Evolutionary conservation across 2,329 filamentous ascomycete genomes (phyloP).

Genomic region (Aspergillus ibericus): DNA sequence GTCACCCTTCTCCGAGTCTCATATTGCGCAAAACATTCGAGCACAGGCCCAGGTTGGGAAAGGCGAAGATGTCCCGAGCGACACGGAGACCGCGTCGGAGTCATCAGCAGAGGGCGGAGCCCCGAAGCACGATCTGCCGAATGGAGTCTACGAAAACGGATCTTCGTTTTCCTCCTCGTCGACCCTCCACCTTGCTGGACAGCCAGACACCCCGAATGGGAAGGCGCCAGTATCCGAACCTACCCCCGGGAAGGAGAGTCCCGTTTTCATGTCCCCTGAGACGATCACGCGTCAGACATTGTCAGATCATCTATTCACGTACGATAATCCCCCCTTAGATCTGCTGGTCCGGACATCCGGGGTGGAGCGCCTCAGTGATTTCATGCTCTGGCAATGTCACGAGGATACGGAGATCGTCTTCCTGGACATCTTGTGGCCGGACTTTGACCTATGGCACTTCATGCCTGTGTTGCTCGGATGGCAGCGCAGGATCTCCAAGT

Average conservation of each 20-base stretch:
- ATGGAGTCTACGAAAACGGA: conserved; percentile 34
- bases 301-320: conserved; percentile 83
- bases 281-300: conserved; percentile 81
- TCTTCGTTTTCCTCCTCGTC: conserved; percentile 46
- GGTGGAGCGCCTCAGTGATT: conserved; percentile 89
- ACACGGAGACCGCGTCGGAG: conserved; percentile 45
- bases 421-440: conserved; percentile 88
- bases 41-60: conserved; percentile 54
- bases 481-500: conserved; percentile 67
- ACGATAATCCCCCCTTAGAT: conserved; percentile 81
- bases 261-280: conserved; percentile 71
- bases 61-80: conserved; percentile 46
- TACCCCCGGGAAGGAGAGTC: conserved; percentile 24
- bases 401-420: conserved; percentile 91
- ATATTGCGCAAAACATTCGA: conserved; percentile 83
- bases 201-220: conserved; percentile 31
- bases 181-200: conserved; percentile 48
- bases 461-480: conserved; percentile 90
- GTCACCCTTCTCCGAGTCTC: conserved; percentile 80
- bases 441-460: conserved; percentile 93
- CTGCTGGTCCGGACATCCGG: conserved; percentile 90
- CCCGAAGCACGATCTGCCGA: conserved; percentile 19
- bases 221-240: conserved; percentile 39
- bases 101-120: conserved; percentile 49
- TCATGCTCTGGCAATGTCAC: conserved; percentile 98